Evolutionary conservation across 257 asterid genomes (phyloP).

Genomic region (Jasminum sambac): DNA sequence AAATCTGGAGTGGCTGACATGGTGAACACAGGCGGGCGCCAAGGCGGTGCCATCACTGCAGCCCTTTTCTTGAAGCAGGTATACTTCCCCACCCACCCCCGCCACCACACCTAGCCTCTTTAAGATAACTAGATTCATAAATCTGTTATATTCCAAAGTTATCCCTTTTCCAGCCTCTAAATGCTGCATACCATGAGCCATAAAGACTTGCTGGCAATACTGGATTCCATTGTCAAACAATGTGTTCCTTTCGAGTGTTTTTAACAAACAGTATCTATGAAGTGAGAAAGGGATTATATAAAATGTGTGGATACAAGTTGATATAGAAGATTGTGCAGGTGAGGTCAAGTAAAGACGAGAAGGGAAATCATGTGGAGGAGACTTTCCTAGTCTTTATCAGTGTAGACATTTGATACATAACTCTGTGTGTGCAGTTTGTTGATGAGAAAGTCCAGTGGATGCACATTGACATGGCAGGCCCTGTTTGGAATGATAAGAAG

Average conservation of each 20-base stretch:
- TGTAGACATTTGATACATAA: not conserved
- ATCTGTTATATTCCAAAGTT: not conserved
- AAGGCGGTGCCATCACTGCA: conserved; percentile 91
- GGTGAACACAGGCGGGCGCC: conserved; percentile 95
- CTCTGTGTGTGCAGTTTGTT: conserved; percentile 64
- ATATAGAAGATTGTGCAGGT: no score
- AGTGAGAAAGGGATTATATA: no score
- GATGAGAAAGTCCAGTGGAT: conserved; percentile 96
- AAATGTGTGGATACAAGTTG: no score
- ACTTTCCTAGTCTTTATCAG: no score
- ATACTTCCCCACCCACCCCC: not conserved
- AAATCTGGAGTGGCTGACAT: conserved; percentile 96
- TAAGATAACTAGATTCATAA: not conserved
- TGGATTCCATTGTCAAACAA: no score
- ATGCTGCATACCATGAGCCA: not conserved
- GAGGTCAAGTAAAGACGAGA: no score
- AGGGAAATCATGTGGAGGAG: no score
- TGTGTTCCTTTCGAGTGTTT: no score
- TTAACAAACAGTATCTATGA: no score
- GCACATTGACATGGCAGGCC: conserved; percentile 97
- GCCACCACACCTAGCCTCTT: not conserved
- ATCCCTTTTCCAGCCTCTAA: not conserved
- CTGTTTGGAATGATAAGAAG: conserved; percentile 83
- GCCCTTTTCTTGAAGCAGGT: conserved; percentile 99
- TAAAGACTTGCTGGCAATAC: not conserved